A percentile compares a stretch with the other conserved stretches of the same genome.
Conservation (phyloP, 2,329 filamentous ascomycete genomes). For the Colletotrichum sp. region DNA sequence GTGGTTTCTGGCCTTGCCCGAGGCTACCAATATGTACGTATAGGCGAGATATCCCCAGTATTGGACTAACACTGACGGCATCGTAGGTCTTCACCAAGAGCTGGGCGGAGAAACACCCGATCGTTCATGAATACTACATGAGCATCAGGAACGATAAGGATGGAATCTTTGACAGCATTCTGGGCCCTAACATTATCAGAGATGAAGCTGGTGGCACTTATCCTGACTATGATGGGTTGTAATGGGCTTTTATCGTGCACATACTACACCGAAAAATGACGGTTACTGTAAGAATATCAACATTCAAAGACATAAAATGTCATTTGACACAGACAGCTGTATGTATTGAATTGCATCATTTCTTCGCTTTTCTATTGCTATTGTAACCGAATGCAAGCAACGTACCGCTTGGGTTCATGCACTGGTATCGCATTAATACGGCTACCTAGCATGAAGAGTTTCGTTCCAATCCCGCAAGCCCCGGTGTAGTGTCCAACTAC, state of each 20-base stretch:
- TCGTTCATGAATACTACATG: neutral
- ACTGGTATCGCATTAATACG: rapidly evolving
- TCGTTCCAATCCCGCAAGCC: rapidly evolving
- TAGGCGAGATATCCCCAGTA: neutral
- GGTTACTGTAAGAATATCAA: rapidly evolving
- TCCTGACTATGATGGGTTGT: neutral
- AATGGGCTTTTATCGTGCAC: neutral
- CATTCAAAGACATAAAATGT: rapidly evolving
- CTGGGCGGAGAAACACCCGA: neutral
- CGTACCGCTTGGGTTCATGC: rapidly evolving
- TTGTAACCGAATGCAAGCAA: neutral
- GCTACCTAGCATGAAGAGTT: neutral
- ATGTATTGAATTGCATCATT: neutral
- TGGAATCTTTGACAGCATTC: neutral
- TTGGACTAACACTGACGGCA: neutral
- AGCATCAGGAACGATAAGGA: neutral
- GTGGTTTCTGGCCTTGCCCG: neutral
- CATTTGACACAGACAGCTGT: rapidly evolving
- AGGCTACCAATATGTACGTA: neutral
- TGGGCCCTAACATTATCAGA: neutral
- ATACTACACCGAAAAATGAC: neutral
- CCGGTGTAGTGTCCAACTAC: rapidly evolving
- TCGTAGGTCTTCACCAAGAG: neutral
- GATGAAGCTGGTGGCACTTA: neutral
- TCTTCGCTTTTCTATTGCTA: rapidly evolving